phyloP scores from a whole-genome alignment of 2,329 filamentous ascomycete species.

The Exserohilum rostratum region DNA sequence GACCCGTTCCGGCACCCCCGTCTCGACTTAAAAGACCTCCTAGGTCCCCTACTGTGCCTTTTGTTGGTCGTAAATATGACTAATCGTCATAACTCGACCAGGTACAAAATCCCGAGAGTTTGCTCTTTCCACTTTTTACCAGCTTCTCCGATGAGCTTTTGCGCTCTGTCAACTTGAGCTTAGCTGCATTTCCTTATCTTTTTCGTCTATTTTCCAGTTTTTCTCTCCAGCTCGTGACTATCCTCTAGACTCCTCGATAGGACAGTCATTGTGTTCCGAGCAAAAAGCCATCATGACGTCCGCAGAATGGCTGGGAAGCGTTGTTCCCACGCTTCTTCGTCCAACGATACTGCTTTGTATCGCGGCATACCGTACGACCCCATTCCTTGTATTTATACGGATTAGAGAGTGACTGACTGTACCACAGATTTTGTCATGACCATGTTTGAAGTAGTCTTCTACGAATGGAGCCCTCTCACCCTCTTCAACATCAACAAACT shows the following conservation, averaged over 20 bases:
- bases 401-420: background rate
- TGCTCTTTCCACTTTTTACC: background rate
- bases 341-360: constrained; percentile 36
- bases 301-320: constrained; percentile 23
- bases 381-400: background rate
- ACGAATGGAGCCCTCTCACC: constrained; percentile 33
- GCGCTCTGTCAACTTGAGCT: background rate
- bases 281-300: constrained; percentile 12
- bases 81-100: background rate
- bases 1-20: background rate
- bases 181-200: background rate
- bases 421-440: constrained; percentile 44
- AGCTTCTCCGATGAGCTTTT: background rate
- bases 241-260: background rate
- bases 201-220: background rate
- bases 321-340: constrained; percentile 34
- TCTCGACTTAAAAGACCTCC: background rate
- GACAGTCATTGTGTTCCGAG: too few relatives aligned
- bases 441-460: constrained; percentile 37
- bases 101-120: background rate
- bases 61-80: background rate
- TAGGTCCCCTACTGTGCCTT: background rate
- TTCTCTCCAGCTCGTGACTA: background rate
- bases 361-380: constrained; percentile 34
- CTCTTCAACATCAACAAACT: constrained; percentile 40